Evolutionary conservation across 768 basidiomycete species (phyloP).

Genomic region (Xerocomus potaroensis): DNA sequence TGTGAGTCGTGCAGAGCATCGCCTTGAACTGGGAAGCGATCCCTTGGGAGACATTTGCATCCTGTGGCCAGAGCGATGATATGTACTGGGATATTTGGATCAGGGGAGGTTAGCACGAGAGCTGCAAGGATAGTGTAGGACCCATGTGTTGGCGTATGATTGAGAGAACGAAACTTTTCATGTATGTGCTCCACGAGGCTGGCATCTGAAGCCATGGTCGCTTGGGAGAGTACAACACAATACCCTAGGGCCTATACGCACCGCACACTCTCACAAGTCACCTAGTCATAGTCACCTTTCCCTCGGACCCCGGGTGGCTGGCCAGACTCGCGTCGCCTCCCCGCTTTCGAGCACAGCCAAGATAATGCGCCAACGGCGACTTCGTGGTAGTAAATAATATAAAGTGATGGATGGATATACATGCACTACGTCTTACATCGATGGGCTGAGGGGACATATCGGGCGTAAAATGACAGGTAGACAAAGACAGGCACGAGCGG

Average conservation of each 20-base stretch:
- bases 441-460: constrained; percentile 10
- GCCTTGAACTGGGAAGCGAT: constrained; percentile 58
- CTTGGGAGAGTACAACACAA: too few relatives aligned
- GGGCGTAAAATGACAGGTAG: constrained; percentile 8
- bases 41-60: constrained; percentile 75
- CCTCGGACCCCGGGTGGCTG: too few relatives aligned
- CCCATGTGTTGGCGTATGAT: constrained; percentile 46
- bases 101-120: constrained; percentile 43
- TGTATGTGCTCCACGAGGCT: constrained; percentile 37
- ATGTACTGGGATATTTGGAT: constrained; percentile 32
- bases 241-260: too few relatives aligned
- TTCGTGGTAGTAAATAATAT: constrained; percentile 19
- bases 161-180: constrained; percentile 41
- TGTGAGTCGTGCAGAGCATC: constrained; percentile 87
- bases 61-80: constrained; percentile 76
- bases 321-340: too few relatives aligned
- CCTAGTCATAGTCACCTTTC: too few relatives aligned
- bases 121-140: constrained; percentile 65
- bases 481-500: constrained; percentile 2
- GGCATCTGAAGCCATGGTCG: too few relatives aligned
- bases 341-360: too few relatives aligned
- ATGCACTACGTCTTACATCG: constrained; percentile 20
- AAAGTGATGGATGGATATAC: constrained; percentile 19
- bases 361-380: too few relatives aligned
- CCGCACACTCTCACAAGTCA: too few relatives aligned